phyloP scores from a whole-genome alignment of 331 rosid genomes.

The Malus hybrid region DNA sequence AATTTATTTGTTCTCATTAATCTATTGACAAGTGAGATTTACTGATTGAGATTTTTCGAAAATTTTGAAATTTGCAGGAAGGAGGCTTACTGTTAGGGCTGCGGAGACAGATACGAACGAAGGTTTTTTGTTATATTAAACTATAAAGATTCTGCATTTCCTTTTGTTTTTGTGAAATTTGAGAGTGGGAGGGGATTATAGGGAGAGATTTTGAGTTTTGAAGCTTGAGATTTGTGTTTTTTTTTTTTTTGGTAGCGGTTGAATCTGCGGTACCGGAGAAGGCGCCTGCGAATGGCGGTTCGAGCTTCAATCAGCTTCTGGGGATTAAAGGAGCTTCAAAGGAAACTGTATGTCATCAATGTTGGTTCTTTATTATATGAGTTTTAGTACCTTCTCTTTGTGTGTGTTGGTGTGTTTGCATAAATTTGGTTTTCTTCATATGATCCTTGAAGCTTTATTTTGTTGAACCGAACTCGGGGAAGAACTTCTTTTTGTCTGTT shows the following conservation, averaged over 20 bases:
- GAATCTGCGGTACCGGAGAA: constrained; percentile 51
- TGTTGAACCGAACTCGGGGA: background rate
- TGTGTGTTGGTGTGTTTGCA: too few species aligned
- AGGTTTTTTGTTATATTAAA: constrained; percentile 26
- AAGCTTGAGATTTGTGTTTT: background rate
- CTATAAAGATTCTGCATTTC: background rate
- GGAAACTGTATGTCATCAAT: constrained; percentile 57
- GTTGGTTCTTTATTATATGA: background rate
- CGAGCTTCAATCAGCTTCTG: constrained; percentile 91
- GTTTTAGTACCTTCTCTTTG: background rate
- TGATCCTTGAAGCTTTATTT: background rate
- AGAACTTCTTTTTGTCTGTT: background rate
- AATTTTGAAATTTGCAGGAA: constrained; percentile 20
- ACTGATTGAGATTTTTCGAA: background rate
- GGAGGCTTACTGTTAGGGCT: constrained; percentile 47
- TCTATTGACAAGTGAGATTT: background rate
- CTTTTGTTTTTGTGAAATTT: background rate
- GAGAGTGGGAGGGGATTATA: background rate
- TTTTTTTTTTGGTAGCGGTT: constrained; percentile 18
- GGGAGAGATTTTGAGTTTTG: background rate
- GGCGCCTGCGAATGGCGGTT: constrained; percentile 58
- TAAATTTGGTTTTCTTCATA: background rate
- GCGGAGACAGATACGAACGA: constrained; percentile 49
- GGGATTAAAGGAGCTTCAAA: constrained; percentile 95
- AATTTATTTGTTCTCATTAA: background rate